Base-by-base conservation (phyloP, 768 basidiomycete species). In the Suillus cothurnatus region DNA sequence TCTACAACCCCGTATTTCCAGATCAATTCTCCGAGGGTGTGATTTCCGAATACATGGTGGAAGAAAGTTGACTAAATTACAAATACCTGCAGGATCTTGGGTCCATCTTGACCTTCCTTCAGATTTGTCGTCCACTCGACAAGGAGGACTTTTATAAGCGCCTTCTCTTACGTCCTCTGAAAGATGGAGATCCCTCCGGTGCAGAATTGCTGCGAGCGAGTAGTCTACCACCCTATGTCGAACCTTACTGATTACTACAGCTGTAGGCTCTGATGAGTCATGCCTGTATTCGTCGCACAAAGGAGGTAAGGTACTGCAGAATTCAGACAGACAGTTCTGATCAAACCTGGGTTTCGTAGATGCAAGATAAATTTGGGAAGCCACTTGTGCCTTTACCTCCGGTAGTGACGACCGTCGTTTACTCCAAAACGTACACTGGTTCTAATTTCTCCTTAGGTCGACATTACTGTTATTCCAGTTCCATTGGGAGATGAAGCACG, bases 101-200 rank as follows among this genome's bases (percentile, higher is more conserved):
- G 4, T 92, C 95, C 12, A 80, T 96, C 59, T 78, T 97, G 28
- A 88, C 86, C 2, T 97, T 97, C 78, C 82, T 97, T 41, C 84
- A 81, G 72, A 88, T 97, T n/a, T 97, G 95, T 72, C 83, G 79
- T 43, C 95, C 95, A 0, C 78, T 97, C 7, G 92, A 96, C 73
- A 84, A 93, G 12, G 88, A 90, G 61, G 90, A 93, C 63, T 90
- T 91, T 71, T 97, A 88, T 82, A 92, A 90, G 70, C 80, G 91
- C 14, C 80, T 94, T 21, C 80, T 97, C 19, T 77, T 94, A 43
- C 87, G 94, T 9, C 94, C 94, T 2, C 73, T 95, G 62, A 90
- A 90, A 68, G 77, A 87, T 38, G 93, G 89, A 6, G 82, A 88
- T 61, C 81, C 89, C 0, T 69, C 81, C 39, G 94, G 94, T 21